Conservation (phyloP, 1,284 basidiomycete species). For the Leucoagaricus sp. region DNA sequence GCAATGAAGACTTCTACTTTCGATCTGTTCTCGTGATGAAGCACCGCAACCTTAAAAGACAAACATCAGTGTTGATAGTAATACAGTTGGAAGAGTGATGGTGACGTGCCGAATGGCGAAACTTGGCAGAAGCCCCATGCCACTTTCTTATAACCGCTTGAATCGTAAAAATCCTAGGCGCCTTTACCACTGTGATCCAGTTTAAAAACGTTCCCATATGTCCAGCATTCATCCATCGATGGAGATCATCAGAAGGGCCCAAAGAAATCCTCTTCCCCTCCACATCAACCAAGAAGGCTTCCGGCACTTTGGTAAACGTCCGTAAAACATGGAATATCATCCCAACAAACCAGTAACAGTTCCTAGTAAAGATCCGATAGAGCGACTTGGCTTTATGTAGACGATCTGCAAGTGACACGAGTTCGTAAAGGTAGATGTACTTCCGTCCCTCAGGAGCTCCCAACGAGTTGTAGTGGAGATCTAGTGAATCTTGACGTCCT, state of each 20-base stretch:
- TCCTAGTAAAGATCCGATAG: constrained; percentile 3
- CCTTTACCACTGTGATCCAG: constrained; percentile 3
- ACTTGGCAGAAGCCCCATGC: neutral
- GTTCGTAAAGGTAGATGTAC: constrained; percentile 1
- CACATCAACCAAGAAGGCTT: neutral
- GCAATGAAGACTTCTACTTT: no score
- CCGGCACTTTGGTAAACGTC: neutral
- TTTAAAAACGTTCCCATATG: constrained; percentile 3
- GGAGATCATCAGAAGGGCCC: neutral
- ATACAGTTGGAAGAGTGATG: neutral
- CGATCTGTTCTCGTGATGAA: no score
- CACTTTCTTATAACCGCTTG: constrained; percentile 2
- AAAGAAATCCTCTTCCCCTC: neutral
- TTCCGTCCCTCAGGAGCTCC: neutral
- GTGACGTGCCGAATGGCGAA: neutral
- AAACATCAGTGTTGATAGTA: no score
- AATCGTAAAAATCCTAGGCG: neutral
- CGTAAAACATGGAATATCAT: neutral
- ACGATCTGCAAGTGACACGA: neutral
- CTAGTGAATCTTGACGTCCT: neutral
- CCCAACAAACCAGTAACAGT: constrained; percentile 10
- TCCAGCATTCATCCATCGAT: neutral
- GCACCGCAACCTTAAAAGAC: no score
- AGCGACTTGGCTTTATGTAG: neutral
- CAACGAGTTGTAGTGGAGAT: neutral